A percentile compares a stretch with the other conserved stretches of the same genome.
These are phyloP conservation scores for Porcisia deanei DNA, from an alignment of 208 protist genomes.

Conservation along the genomic window DNA sequence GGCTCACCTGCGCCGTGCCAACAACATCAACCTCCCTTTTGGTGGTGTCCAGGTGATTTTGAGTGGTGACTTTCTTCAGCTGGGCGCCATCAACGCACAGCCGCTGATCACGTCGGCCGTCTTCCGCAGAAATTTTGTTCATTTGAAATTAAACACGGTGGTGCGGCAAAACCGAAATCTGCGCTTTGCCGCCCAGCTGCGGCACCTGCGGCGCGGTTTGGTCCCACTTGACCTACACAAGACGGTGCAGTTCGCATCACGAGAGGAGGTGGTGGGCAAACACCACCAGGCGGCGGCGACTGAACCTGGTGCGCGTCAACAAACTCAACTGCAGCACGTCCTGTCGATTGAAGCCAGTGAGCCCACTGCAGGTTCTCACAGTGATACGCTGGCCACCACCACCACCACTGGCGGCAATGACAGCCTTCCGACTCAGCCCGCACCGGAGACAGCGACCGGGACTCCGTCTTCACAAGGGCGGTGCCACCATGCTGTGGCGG, in stretches of 20 bases:
- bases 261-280: constrained; percentile 24
- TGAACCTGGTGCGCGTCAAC: constrained; percentile 26
- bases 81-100: constrained; percentile 68
- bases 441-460: neutral
- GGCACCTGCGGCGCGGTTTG: constrained; percentile 66
- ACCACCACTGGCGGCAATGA: neutral
- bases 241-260: constrained; percentile 57
- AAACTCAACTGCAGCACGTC: constrained; percentile 29
- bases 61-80: constrained; percentile 93
- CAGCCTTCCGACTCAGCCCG: neutral
- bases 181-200: constrained; percentile 67
- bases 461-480: neutral
- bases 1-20: constrained; percentile 67
- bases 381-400: neutral
- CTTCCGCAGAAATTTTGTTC: constrained; percentile 81
- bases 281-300: constrained; percentile 18
- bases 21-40: constrained; percentile 83
- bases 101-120: constrained; percentile 67
- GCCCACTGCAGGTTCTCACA: neutral
- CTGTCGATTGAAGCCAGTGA: neutral
- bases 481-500: neutral
- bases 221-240: constrained; percentile 66
- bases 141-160: constrained; percentile 71
- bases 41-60: constrained; percentile 93
- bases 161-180: constrained; percentile 59